These are phyloP conservation scores for Pythium guiyangense DNA, from an alignment of 352 stramenopile species.

Conservation along the genomic window DNA sequence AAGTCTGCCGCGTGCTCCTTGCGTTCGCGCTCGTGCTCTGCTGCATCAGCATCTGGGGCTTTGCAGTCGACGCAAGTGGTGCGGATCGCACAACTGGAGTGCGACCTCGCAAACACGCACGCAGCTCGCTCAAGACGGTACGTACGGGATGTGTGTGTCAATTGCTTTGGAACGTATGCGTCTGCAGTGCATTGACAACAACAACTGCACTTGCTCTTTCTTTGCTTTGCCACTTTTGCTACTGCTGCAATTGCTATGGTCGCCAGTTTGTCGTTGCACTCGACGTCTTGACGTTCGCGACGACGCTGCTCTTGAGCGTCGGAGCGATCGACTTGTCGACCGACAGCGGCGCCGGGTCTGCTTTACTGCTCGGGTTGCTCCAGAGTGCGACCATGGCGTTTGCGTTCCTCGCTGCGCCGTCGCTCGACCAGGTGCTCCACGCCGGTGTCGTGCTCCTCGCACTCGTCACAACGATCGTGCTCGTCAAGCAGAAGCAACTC, in stretches of 20 bases:
- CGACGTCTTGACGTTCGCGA: conserved; percentile 37
- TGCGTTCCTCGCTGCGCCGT: conserved; percentile 21
- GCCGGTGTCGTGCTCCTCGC: conserved; percentile 27
- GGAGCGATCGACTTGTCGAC: conserved; percentile 21
- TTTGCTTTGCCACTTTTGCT: background rate
- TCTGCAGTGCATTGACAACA: too few relatives aligned
- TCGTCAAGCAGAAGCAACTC: conserved; percentile 21
- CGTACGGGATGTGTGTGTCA: too few relatives aligned
- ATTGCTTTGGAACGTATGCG: background rate
- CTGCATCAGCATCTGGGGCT: conserved; percentile 31
- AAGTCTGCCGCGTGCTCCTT: conserved; percentile 29
- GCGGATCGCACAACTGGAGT: background rate
- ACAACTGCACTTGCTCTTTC: background rate
- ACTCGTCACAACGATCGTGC: conserved; percentile 20
- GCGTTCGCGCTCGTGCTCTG: conserved; percentile 28
- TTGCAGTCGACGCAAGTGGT: background rate
- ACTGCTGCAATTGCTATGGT: background rate
- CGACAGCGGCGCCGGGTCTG: conserved; percentile 31
- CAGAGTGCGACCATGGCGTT: conserved; percentile 36
- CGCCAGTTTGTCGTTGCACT: conserved; percentile 42
- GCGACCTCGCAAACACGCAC: conserved; percentile 1
- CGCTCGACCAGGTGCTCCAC: conserved; percentile 29
- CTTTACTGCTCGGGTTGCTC: conserved; percentile 32
- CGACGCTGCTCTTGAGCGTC: conserved; percentile 36
- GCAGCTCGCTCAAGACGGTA: conserved; percentile 10